Conservation (phyloP, 768 basidiomycete species). For the Boletus fagicola region DNA sequence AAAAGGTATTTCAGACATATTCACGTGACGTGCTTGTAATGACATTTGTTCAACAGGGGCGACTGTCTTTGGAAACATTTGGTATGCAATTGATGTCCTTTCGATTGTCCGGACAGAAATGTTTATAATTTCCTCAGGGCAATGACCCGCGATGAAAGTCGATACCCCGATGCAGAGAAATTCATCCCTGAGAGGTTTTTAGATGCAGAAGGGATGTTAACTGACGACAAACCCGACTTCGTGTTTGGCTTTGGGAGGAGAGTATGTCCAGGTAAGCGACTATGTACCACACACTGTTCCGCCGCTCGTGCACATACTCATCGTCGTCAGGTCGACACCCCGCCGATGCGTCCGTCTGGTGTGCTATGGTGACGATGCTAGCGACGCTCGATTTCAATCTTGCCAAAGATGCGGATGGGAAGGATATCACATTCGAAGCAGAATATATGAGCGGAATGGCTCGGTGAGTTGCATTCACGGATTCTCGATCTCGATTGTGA, state of each 20-base stretch:
- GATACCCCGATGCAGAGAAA: background rate
- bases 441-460: background rate
- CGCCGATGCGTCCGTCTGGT: slow-evolving; percentile 8
- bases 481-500: background rate
- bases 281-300: background rate
- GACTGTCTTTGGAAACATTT: background rate
- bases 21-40: background rate
- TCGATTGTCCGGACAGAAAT: background rate
- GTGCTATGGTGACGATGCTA: slow-evolving; percentile 18
- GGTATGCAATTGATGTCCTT: background rate
- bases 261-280: slow-evolving; percentile 13
- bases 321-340: slow-evolving; percentile 9
- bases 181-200: background rate
- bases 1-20: background rate
- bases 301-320: background rate
- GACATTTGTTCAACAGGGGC: background rate
- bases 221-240: slow-evolving; percentile 10
- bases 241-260: slow-evolving; percentile 20
- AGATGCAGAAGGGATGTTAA: slow-evolving; percentile 6
- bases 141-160: background rate
- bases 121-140: background rate
- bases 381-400: slow-evolving; percentile 20
- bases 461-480: background rate
- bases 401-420: slow-evolving; percentile 9
- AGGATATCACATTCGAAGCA: slow-evolving; percentile 6